Percentiles rank a stretch among this genome's conserved stretches.
Conservation (phyloP, 2,329 filamentous ascomycete genomes). For the Venturia nashicola region DNA sequence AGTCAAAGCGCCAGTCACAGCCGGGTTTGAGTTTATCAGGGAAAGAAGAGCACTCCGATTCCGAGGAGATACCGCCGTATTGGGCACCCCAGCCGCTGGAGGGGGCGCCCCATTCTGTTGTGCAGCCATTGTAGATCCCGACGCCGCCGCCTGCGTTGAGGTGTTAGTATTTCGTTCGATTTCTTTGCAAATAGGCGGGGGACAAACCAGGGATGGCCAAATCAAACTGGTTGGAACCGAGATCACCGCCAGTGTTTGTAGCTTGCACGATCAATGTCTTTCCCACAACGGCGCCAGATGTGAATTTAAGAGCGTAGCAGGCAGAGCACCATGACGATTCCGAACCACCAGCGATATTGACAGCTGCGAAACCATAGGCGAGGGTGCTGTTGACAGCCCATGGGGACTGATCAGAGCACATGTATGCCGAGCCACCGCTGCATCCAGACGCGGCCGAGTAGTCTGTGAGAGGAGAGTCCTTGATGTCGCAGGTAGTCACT, state of each 20-base stretch:
- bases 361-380: slow-evolving; percentile 51
- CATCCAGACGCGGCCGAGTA: slow-evolving; percentile 37
- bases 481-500: slow-evolving; percentile 39
- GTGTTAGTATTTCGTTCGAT: neutral
- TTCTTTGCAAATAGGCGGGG: neutral
- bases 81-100: slow-evolving; percentile 42
- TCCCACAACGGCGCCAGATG: slow-evolving; percentile 38
- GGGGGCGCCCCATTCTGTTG: slow-evolving; percentile 34
- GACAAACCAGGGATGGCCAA: slow-evolving; percentile 23
- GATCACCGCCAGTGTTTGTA: slow-evolving; percentile 47
- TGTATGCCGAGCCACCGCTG: slow-evolving; percentile 41
- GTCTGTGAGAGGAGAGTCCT: slow-evolving; percentile 39
- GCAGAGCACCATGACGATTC: slow-evolving; percentile 50
- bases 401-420: slow-evolving; percentile 47
- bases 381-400: slow-evolving; percentile 44
- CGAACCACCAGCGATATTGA: slow-evolving; percentile 39
- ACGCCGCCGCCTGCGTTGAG: slow-evolving; percentile 37
- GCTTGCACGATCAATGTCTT: slow-evolving; percentile 52
- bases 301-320: slow-evolving; percentile 48
- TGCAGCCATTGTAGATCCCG: slow-evolving; percentile 43
- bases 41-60: slow-evolving; percentile 40
- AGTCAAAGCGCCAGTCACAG: slow-evolving; percentile 53
- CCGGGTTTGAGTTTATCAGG: slow-evolving; percentile 40
- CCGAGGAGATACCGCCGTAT: slow-evolving; percentile 45
- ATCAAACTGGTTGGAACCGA: slow-evolving; percentile 47